Evolutionary conservation across 2,329 filamentous ascomycete genomes (phyloP).

Genomic region (Botrytis fragariae): DNA sequence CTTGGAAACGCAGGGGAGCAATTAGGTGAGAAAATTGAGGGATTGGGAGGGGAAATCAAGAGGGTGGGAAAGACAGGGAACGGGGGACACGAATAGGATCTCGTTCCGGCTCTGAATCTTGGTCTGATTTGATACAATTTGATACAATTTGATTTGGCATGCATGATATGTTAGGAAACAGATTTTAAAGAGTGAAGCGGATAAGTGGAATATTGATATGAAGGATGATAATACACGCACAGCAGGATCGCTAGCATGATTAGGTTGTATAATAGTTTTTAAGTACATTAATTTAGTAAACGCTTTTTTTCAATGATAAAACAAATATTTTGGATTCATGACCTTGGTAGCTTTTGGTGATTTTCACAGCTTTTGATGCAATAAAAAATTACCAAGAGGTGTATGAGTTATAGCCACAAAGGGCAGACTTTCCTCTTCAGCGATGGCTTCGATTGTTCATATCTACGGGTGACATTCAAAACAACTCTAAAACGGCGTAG

Average conservation of each 20-base stretch:
- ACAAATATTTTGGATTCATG: too few relatives aligned
- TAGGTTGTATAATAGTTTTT: neutral
- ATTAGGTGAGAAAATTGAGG: conserved; percentile 31
- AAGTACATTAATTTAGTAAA: neutral
- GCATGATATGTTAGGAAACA: neutral
- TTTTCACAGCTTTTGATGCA: too few relatives aligned
- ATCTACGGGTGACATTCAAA: neutral
- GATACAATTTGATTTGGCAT: neutral
- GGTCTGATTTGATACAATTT: neutral
- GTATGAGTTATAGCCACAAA: neutral
- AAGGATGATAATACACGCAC: neutral
- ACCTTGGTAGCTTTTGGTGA: too few relatives aligned
- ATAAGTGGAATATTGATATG: neutral
- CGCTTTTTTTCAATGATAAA: neutral
- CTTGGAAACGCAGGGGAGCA: conserved; percentile 35
- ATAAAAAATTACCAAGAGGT: neutral
- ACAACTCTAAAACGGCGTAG: too few relatives aligned
- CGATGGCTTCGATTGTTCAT: neutral
- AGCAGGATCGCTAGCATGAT: neutral
- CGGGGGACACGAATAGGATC: neutral
- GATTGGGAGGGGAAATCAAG: conserved; percentile 27
- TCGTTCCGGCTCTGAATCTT: neutral
- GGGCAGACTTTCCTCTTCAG: neutral
- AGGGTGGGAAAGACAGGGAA: conserved; percentile 6
- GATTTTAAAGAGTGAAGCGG: neutral